These are phyloP conservation scores for Sorghum bicolor DNA, from an alignment of 176 grass and related monocot genomes.

Conservation along the genomic window Sorghum_bicolor_NCBIv3 NC_012875.2:56826501-56827000, in stretches of 20 bases:
- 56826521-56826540: slow-evolving; percentile 59
- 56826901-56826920: slow-evolving; percentile 51
- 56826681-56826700: slow-evolving; percentile 58
- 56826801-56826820: slow-evolving; percentile 50
- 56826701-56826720: slow-evolving; percentile 69
- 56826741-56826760: slow-evolving; percentile 39
- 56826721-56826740: slow-evolving; percentile 47
- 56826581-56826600: slow-evolving; percentile 78
- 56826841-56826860: slow-evolving; percentile 59
- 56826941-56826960: slow-evolving; percentile 41
- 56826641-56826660: slow-evolving; percentile 39
- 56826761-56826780: slow-evolving; percentile 78
- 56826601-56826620: slow-evolving; percentile 60
- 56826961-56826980: slow-evolving; percentile 36
- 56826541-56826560: slow-evolving; percentile 29
- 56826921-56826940: slow-evolving; percentile 51
- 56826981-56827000: slow-evolving; percentile 70
- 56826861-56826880: slow-evolving; percentile 55
- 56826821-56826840: slow-evolving; percentile 43
- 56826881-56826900: slow-evolving; percentile 65
- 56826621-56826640: slow-evolving; percentile 46
- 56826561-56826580: slow-evolving; percentile 64
- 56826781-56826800: slow-evolving; percentile 71
- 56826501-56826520: slow-evolving; percentile 59
- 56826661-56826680: slow-evolving; percentile 59